Base-by-base conservation (phyloP, 345 rosid genomes). In the Physaria fendleri region DNA sequence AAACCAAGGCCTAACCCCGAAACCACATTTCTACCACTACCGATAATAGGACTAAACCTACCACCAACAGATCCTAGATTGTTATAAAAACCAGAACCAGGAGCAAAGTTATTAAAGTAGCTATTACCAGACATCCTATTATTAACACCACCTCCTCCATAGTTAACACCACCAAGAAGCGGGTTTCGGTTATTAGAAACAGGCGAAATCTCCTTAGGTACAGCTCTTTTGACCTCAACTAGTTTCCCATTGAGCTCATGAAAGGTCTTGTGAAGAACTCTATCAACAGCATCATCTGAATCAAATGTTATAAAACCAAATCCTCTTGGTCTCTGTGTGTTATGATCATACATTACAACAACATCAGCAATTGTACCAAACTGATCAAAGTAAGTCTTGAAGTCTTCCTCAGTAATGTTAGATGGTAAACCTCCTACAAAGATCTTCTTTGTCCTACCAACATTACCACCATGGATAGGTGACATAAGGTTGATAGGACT, bases 201-300 rank as follows among this genome's bases (percentile, higher is more conserved):
- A 0, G 82, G 85, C 0, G 93, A 81, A 10, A 72, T 74, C 75
- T 92, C 96, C 68, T 88, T 92, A 13, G 96, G 98, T 25, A 92
- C 91, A 9, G 96, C 98, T 74, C 86, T 82, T 80, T 92, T 92
- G 68, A 92, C 98, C 83, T 92, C 98, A 28, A 88, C 96, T 82
- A 86, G 76, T 79, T 92, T 92, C 35, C 97, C 96, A 52, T 92
- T 84, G 29, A 92, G 87, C 75, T 92, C 98, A 42, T 92, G 98
- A 66, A 92, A 92, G 17, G 85, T 92, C 70, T 74, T 86, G 61
- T 76, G 82, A 65, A 92, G 82, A 66, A 86, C 98, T 54, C 79
- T 71, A 24, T 92, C 95, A 59, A 92, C 95, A 24, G 97, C 82
- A 30, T 92, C 98, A 69, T 88, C 94, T 0, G 84, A 76, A 76